Base-by-base conservation (phyloP, 805 yeast genomes). In the Metschnikowia baotianmanensis region DNA sequence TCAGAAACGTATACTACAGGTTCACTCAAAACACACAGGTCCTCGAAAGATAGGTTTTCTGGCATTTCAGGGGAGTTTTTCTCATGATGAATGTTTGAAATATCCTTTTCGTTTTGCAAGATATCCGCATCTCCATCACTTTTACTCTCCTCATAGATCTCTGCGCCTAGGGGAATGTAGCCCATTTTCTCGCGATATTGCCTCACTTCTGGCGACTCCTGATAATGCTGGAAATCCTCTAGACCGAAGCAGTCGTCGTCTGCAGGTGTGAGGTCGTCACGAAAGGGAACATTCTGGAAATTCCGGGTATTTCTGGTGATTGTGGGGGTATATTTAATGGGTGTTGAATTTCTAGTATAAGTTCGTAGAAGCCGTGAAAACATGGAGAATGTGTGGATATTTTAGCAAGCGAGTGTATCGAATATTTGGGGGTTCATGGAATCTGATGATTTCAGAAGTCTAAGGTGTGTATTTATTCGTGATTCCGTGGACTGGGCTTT, bases 1-100 rank as follows among this genome's bases (percentile, higher is more conserved):
- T 63, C 63, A 0, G 96, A 79, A 0, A 82, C 57, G 24, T 86
- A 69, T 1, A 82, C 67, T 15, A 81, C 62, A 5, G 87, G 82
- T n/a, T 53, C 50, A 20, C 51, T 42, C 3, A 45, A 37, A n/a
- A 20, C 13, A 33, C 52, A 41, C 5, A 37, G 34, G 5, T 37
- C 38, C 13, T 17, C 34, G 25, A 45, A 45, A 12, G 39, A 15
- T 15, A 6, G 36, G 21, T 22, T 21, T 21, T 21, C 9, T 21
- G 27, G 13, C 13, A 10, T 29, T 6, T 29, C 9, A 29, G n/a
- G 1, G 8, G 9, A n/a, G 15, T 10, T 26, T 11, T 9, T 11
- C 17, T 26, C 29, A 26, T 11, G 15, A 11, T 4, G 6, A 9
- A 6, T 21, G 9, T 21, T 21, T 22, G 10, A n/a, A 27, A 27